phyloP scores from a whole-genome alignment of 805 yeast species.

The Metschnikowia lachancei region DNA sequence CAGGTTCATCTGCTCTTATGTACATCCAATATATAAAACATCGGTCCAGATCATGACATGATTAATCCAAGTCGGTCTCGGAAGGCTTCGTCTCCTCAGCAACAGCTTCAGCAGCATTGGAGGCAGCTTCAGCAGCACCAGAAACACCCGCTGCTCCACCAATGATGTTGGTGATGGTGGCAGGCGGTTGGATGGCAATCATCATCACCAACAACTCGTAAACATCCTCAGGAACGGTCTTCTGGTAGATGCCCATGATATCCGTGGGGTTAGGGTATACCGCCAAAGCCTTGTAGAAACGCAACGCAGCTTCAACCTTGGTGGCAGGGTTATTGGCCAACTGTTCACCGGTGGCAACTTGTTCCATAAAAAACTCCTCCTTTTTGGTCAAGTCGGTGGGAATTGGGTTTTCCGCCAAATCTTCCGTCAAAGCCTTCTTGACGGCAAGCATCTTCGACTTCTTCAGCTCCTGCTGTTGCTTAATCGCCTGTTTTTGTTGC shows the following conservation, averaged over 20 bases:
- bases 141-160: constrained; percentile 30
- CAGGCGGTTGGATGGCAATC: constrained; percentile 90
- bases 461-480: constrained; percentile 54
- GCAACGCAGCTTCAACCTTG: constrained; percentile 80
- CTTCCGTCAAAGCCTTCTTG: constrained; percentile 58
- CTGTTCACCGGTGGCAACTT: constrained; percentile 84
- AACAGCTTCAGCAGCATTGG: constrained; percentile 24
- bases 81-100: constrained; percentile 21
- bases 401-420: constrained; percentile 68
- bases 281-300: constrained; percentile 88
- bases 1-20: constrained; percentile 3
- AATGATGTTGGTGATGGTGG: constrained; percentile 66
- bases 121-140: constrained; percentile 27
- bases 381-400: constrained; percentile 67
- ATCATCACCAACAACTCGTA: constrained; percentile 81
- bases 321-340: constrained; percentile 62
- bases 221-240: constrained; percentile 76
- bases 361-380: constrained; percentile 77
- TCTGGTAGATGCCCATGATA: constrained; percentile 84
- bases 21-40: constrained; percentile 3
- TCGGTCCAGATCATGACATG: constrained; percentile 4
- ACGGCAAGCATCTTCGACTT: constrained; percentile 59
- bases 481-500: constrained; percentile 57
- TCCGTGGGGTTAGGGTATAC: constrained; percentile 96
- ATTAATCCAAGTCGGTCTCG: constrained; percentile 20